phyloP scores from a whole-genome alignment of 2,329 filamentous ascomycete species.

The Colletotrichum magnum region DNA sequence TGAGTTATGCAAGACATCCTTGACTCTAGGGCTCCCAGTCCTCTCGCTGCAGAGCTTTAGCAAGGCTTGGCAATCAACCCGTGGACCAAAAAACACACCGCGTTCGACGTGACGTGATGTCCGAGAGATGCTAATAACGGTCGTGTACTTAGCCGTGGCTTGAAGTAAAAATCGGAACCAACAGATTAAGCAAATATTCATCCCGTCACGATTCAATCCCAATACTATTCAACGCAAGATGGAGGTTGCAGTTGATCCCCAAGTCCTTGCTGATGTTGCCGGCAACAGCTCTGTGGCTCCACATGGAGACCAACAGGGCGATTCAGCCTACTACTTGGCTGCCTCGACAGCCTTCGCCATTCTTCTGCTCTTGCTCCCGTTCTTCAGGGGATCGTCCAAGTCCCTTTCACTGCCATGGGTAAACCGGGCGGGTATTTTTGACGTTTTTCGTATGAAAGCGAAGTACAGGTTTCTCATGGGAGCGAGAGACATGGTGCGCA shows the following conservation, averaged over 20 bases:
- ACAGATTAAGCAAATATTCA: too few species aligned
- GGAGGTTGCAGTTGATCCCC: neutral
- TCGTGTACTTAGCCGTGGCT: too few species aligned
- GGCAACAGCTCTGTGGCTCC: neutral
- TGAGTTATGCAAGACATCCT: neutral
- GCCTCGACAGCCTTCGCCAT: neutral
- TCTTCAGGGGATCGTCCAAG: neutral
- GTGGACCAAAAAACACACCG: neutral
- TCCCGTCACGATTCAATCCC: neutral
- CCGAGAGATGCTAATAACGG: too few species aligned
- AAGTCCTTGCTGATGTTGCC: neutral
- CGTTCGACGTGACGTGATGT: neutral
- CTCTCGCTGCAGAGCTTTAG: neutral
- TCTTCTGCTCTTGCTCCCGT: neutral
- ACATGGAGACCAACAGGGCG: neutral
- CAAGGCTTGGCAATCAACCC: neutral
- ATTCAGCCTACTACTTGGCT: neutral
- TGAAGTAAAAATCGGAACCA: too few species aligned
- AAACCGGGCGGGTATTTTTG: constrained; percentile 6
- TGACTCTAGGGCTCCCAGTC: neutral
- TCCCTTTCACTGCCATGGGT: constrained; percentile 11
- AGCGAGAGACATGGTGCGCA: constrained; percentile 1
- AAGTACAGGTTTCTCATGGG: constrained; percentile 27
- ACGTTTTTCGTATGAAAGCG: constrained; percentile 12
- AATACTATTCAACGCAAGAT: neutral